Conservation (phyloP, 202 grass and related monocot species). For the Carex arenaria region DNA sequence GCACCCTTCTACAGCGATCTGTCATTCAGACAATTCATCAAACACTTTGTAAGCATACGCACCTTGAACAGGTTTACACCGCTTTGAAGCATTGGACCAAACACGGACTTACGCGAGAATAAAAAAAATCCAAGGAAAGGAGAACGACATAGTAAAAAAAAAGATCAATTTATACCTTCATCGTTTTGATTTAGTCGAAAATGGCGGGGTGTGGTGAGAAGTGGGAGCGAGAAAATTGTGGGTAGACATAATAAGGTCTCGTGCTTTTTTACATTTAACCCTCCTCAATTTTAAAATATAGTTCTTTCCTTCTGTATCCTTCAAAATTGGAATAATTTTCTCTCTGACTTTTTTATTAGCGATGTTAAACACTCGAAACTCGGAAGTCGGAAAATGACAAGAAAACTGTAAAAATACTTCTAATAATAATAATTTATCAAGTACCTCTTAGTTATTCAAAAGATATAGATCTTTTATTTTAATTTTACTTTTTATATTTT, state of each 20-base stretch:
- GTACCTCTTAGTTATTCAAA: no score
- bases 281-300: not conserved
- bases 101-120: not conserved
- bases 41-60: conserved; percentile 13
- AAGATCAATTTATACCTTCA: not conserved
- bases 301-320: not conserved
- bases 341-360: not conserved
- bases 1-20: conserved; percentile 89
- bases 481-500: no score
- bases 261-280: no score
- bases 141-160: not conserved
- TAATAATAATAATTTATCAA: no score
- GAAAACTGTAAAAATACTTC: no score
- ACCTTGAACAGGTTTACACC: not conserved
- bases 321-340: not conserved
- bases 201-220: not conserved
- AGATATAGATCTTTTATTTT: no score
- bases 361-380: not conserved
- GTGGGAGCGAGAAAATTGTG: not conserved
- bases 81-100: not conserved
- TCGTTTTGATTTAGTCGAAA: not conserved
- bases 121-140: not conserved
- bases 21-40: conserved; percentile 40
- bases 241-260: not conserved
- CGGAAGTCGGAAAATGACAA: no score